phyloP scores from a whole-genome alignment of 805 yeast species.

The Jamesozyma lodderae region DNA sequence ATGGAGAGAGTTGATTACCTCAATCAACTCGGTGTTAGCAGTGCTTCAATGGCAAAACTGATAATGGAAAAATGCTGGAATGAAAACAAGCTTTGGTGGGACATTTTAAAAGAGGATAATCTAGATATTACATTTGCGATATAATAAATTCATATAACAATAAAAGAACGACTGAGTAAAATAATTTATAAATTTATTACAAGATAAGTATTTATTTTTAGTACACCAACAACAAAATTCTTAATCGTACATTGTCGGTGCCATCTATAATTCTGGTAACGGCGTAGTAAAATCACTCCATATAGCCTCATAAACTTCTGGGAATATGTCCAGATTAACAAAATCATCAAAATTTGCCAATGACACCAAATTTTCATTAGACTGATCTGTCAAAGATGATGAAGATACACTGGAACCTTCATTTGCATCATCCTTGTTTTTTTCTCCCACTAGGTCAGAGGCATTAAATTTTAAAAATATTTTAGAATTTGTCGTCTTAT shows the following conservation, averaged over 20 bases:
- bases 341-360: conserved; percentile 3
- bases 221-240: no score
- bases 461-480: conserved; percentile 2
- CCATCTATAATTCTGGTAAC: not conserved
- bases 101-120: conserved; percentile 11
- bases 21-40: conserved; percentile 13
- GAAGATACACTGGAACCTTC: not conserved
- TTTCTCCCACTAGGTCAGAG: not conserved
- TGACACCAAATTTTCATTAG: not conserved
- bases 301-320: conserved; percentile 3
- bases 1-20: conserved; percentile 8
- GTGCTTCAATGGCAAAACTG: conserved; percentile 14
- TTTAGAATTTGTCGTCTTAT: conserved; percentile 1
- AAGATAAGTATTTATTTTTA: no score
- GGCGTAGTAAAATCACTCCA: conserved; percentile 1
- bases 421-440: not conserved
- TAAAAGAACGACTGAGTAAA: not conserved
- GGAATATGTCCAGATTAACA: conserved; percentile 3
- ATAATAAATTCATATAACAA: not conserved
- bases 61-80: conserved; percentile 21
- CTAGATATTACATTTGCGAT: conserved; percentile 17
- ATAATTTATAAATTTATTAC: not conserved
- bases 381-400: not conserved
- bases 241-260: not conserved
- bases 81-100: conserved; percentile 19